Evolutionary conservation across 345 rosid species (phyloP).

Genomic region (Dimocarpus longan): DNA sequence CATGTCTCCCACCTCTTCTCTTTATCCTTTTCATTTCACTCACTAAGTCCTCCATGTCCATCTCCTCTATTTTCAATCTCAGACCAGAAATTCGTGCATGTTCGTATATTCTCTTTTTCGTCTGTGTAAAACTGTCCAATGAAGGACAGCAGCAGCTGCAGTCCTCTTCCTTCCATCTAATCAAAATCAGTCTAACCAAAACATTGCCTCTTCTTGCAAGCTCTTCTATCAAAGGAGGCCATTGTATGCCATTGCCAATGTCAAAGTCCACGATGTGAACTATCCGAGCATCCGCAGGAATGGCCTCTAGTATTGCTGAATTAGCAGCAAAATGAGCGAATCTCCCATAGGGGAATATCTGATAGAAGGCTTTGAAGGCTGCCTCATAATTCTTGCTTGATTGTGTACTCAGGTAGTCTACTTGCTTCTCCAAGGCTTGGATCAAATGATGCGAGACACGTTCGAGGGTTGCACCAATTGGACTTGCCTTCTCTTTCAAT

Average conservation of each 20-base stretch:
- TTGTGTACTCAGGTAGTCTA: slow-evolving; percentile 25
- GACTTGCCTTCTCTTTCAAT: slow-evolving; percentile 33
- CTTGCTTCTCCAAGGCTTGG: slow-evolving; percentile 32
- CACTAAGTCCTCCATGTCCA: slow-evolving; percentile 27
- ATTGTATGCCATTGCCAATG: slow-evolving; percentile 41
- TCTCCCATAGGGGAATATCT: slow-evolving; percentile 41
- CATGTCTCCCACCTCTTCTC: slow-evolving; percentile 9
- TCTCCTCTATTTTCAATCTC: slow-evolving; percentile 34
- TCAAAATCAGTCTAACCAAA: slow-evolving; percentile 29
- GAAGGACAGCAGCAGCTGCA: not conserved
- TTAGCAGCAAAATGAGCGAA: slow-evolving; percentile 52
- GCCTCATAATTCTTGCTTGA: slow-evolving; percentile 33
- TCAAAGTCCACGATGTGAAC: slow-evolving; percentile 45
- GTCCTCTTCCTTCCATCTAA: slow-evolving; percentile 33
- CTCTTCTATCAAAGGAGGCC: slow-evolving; percentile 45
- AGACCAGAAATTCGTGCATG: slow-evolving; percentile 29
- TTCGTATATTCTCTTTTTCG: slow-evolving; percentile 24
- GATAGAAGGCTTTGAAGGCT: slow-evolving; percentile 43
- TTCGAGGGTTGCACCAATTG: slow-evolving; percentile 25
- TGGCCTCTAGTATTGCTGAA: slow-evolving; percentile 40
- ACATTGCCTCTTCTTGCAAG: slow-evolving; percentile 24
- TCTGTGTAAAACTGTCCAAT: slow-evolving; percentile 22
- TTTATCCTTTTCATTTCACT: slow-evolving; percentile 24
- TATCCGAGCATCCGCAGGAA: slow-evolving; percentile 25
- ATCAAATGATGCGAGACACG: slow-evolving; percentile 37